Base-by-base conservation (phyloP, 1,139 yeast species). In the Hyphopichia khmerensis region DNA sequence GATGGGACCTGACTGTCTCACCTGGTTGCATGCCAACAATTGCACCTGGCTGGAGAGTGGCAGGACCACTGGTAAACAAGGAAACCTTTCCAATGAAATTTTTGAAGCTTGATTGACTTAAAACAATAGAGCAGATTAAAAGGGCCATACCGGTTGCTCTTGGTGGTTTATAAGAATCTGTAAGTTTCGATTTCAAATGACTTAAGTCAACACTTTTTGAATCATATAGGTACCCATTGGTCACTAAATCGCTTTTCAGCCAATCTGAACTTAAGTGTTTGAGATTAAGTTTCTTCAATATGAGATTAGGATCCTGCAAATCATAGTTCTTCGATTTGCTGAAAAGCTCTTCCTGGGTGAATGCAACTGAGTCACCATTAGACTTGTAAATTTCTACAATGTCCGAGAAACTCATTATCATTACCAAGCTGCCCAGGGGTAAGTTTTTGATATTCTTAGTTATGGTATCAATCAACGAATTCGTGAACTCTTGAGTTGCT, bases 41-140 rank as follows among this genome's bases (percentile, higher is more conserved):
- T 24, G 48, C 51, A 0, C 77, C 77, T 0, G 75, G 75, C 17
- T 49, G 51, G 9, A 43, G 39, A 2, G 73, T 69, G 34, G 69
- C 60, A 0, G 77, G 75, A 0, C 76, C 76, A 31, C 64, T 52
- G 1, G 63, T 47, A 41, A 69, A 68, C 8, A 63, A 43, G n/a
- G 53, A 35, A 0, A 67, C 52, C 17, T 62, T 59, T 0, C 67
- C 73, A 18, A 50, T 36, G 19, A 60, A 55, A 34, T 59, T 53
- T 17, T 48, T 51, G 43, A 48, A 55, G 1, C 63, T 44, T 5
- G 54, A 36, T 23, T 46, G 44, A 4, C 56, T 41, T 4, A 70
- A 47, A 2, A 68, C 33, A 2, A 52, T 35, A 1, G 68, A 44
- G 1, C 57, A 44, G 2, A 67, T 42, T 43, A 56, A 61, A 27